Conservation (phyloP, 441 rosid genomes). For the Syzygium malaccense region DNA sequence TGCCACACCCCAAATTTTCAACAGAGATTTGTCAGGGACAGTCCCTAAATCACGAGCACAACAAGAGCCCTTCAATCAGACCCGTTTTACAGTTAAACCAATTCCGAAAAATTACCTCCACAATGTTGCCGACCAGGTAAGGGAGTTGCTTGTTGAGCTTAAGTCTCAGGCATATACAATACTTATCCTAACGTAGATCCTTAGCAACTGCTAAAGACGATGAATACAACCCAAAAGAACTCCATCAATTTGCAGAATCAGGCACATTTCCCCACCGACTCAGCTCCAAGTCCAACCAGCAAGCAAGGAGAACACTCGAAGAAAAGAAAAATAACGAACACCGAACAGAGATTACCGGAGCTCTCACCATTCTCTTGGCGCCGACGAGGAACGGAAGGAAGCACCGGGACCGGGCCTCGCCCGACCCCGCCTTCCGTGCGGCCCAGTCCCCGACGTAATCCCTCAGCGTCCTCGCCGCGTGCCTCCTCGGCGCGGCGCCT, state of each 20-base stretch:
- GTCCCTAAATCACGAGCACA: too few species aligned
- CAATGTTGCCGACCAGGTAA: too few species aligned
- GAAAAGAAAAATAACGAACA: not conserved
- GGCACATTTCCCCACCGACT: not conserved
- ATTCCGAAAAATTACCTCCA: too few species aligned
- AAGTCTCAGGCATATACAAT: not conserved
- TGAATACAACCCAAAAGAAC: not conserved
- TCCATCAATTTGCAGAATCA: not conserved
- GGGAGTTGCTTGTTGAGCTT: too few species aligned
- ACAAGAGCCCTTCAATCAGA: too few species aligned
- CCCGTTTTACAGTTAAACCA: too few species aligned
- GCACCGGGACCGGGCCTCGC: conserved; percentile 20
- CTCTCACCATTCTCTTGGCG: conserved; percentile 55
- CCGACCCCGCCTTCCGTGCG: conserved; percentile 31
- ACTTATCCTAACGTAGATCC: not conserved
- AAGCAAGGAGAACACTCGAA: not conserved
- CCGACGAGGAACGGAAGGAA: conserved; percentile 51
- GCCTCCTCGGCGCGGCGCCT: conserved; percentile 15
- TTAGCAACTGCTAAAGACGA: not conserved
- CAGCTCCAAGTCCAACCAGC: not conserved
- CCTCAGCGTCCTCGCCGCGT: conserved; percentile 22
- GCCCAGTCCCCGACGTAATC: conserved; percentile 44
- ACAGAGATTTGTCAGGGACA: too few species aligned
- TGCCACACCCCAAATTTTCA: too few species aligned
- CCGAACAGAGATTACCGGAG: conserved; percentile 20